Evolutionary conservation across 129 eudicot species (phyloP).

Genomic region (Flaveria trinervia): DNA sequence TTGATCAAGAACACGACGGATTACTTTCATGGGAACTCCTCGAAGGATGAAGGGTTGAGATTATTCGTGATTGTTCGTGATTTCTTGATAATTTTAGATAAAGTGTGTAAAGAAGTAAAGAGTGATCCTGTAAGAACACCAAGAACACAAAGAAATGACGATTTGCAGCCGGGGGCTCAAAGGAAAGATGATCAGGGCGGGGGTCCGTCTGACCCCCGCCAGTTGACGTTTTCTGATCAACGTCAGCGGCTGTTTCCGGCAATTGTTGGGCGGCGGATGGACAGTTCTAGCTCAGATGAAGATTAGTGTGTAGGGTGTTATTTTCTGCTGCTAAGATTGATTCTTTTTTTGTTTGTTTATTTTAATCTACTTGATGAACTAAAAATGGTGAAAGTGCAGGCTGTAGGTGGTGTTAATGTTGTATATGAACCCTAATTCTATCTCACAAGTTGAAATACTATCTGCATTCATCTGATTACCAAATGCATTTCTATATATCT

Average conservation of each 20-base stretch:
- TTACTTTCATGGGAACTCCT: slow-evolving; percentile 83
- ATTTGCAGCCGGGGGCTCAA: slow-evolving; percentile 12
- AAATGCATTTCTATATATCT: too few species aligned
- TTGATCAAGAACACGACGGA: slow-evolving; percentile 81
- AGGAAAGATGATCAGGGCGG: slow-evolving; percentile 28
- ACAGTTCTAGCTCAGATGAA: slow-evolving; percentile 84
- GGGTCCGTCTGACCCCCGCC: slow-evolving; percentile 39
- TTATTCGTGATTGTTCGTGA: slow-evolving; percentile 82
- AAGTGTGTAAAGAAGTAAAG: slow-evolving; percentile 75
- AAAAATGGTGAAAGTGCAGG: slow-evolving; percentile 21
- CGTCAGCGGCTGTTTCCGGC: slow-evolving; percentile 61
- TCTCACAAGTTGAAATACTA: slow-evolving; percentile 27
- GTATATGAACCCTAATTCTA: slow-evolving; percentile 34
- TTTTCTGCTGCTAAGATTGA: slow-evolving; percentile 18
- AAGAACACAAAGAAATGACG: slow-evolving; percentile 28
- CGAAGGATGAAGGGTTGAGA: slow-evolving; percentile 89
- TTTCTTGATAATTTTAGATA: slow-evolving; percentile 74
- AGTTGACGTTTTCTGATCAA: slow-evolving; percentile 40
- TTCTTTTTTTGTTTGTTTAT: slow-evolving; percentile 22
- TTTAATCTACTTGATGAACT: slow-evolving; percentile 26
- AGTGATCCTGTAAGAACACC: slow-evolving; percentile 41
- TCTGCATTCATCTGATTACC: slow-evolving; percentile 11
- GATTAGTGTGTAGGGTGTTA: slow-evolving; percentile 48
- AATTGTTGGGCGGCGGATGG: slow-evolving; percentile 57
- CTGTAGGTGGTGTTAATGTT: slow-evolving; percentile 34